Evolutionary conservation across 2,329 filamentous ascomycete genomes (phyloP), one percentile per base, ranked within the genome.

Genomic region (Stemphylium beticola): DNA sequence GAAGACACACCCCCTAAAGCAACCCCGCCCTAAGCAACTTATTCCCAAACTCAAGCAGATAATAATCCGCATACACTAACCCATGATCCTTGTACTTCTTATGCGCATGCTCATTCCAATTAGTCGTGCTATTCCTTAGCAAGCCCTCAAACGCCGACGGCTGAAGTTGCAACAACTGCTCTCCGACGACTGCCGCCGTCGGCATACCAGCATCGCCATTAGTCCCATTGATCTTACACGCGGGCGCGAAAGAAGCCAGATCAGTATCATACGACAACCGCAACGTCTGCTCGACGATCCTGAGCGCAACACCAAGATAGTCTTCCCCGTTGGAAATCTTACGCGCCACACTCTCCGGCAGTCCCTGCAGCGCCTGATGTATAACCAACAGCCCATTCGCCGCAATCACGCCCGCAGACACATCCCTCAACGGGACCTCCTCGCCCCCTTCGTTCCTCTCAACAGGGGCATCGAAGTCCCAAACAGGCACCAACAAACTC

Each of bases 401-500:
- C 1, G 77, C 74, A 24, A 79, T 74, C 4, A 77, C 67, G 0
- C 73, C 78, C 0, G 77, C 77, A 0, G 74, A 77, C 0, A 74
- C 73, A 49, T 79, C 77, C 12, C 77, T 58, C 3, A 74, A 40
- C 8, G 71, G 71, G 8, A 68, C 64, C 3, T 26, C 18, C 0
- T 56, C 15, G 62, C 78, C 24, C 59, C 67, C 65, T 2, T 20
- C 42, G 2, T 34, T 18, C 2, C 2, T n/a, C 24, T 4, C 29
- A 24, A 29, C 9, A 43, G 81, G 81, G 0, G 81, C 81, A 54
- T 83, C 78, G 39, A 83, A 83, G 49, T 83, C 81, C 81, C 81
- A 83, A 2, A 75, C 72, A 0, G 81, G 80, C 0, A 82, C 77
- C 0, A 71, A 37, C 2, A 48, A 58, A 37, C 68, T 60, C 17